Conservation (phyloP, 1,139 yeast species). For the Geotrichum carabidarum region DNA sequence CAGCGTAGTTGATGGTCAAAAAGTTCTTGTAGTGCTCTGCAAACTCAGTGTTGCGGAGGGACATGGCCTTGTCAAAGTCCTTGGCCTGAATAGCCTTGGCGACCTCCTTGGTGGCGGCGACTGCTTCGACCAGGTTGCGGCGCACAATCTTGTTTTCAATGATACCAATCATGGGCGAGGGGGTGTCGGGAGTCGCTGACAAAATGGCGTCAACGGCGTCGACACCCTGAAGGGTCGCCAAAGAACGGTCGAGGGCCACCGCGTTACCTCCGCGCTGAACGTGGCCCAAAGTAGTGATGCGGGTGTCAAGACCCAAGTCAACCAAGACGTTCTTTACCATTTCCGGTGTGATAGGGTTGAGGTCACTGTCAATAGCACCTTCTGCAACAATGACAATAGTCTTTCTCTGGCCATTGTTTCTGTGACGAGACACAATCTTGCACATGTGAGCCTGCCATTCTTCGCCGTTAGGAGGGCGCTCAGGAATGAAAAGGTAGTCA, state of each 20-base stretch:
- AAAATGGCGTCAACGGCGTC: constrained; percentile 94
- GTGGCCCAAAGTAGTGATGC: constrained; percentile 93
- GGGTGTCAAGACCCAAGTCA: constrained; percentile 81
- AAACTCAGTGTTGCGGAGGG: constrained; percentile 80
- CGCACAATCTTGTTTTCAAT: constrained; percentile 82
- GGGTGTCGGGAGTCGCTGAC: constrained; percentile 81
- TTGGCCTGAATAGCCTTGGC: constrained; percentile 79
- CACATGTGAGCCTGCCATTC: constrained; percentile 67
- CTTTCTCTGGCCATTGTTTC: constrained; percentile 83
- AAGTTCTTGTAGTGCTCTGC: constrained; percentile 71
- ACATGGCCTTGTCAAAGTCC: constrained; percentile 82
- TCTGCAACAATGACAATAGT: constrained; percentile 95
- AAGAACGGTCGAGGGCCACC: constrained; percentile 81
- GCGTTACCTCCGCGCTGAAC: constrained; percentile 99
- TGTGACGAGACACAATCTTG: constrained; percentile 65
- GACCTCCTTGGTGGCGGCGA: constrained; percentile 73
- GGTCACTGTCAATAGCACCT: constrained; percentile 84
- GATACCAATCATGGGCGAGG: constrained; percentile 92
- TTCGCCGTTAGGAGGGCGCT: constrained; percentile 63
- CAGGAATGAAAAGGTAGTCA: constrained; percentile 90
- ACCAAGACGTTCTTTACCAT: constrained; percentile 78
- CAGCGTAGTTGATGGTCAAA: constrained; percentile 62
- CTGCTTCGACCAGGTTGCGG: constrained; percentile 83
- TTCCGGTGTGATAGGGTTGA: constrained; percentile 73
- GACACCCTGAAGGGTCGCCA: constrained; percentile 94